These are phyloP conservation scores for Malassezia obtusa DNA, from an alignment of 1,284 basidiomycete genomes.

Conservation along the genomic window DNA sequence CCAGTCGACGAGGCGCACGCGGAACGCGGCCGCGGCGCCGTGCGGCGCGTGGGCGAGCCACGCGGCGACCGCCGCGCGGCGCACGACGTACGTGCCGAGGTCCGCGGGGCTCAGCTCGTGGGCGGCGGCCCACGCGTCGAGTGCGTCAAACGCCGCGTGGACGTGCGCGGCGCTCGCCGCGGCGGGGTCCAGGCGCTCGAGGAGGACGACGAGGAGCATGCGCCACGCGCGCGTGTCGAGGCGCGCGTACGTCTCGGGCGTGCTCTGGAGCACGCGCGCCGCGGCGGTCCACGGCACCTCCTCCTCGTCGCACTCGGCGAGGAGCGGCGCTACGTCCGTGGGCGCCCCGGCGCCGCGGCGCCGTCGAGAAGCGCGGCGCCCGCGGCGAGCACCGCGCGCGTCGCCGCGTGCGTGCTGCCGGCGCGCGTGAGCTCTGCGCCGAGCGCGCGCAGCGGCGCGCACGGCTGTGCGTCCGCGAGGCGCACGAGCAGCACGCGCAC, in stretches of 20 bases:
- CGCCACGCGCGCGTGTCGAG: not conserved
- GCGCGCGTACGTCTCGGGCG: not conserved
- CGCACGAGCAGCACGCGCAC: conserved; percentile 51
- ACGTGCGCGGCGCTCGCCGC: not conserved
- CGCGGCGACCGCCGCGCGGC: not conserved
- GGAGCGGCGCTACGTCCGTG: not conserved
- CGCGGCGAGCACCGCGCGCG: not conserved
- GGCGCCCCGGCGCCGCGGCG: not conserved
- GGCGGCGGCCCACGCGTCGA: not conserved
- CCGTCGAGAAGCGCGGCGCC: not conserved
- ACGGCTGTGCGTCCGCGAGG: conserved; percentile 25
- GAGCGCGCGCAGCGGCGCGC: not conserved
- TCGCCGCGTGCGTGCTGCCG: not conserved
- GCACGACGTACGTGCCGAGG: not conserved
- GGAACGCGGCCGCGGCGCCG: not conserved
- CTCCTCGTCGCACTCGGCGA: not conserved
- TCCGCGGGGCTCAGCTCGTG: not conserved
- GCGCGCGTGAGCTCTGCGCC: not conserved
- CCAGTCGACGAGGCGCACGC: not conserved
- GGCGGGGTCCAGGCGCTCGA: conserved; percentile 1
- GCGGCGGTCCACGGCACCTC: not conserved
- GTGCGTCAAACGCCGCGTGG: conserved; percentile 1
- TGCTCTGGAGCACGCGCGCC: not conserved
- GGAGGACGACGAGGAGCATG: conserved; percentile 1
- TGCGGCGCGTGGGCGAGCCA: conserved; percentile 3